Conservation (phyloP, 2,329 filamentous ascomycete genomes). For the Trichoderma aggressivum region DNA sequence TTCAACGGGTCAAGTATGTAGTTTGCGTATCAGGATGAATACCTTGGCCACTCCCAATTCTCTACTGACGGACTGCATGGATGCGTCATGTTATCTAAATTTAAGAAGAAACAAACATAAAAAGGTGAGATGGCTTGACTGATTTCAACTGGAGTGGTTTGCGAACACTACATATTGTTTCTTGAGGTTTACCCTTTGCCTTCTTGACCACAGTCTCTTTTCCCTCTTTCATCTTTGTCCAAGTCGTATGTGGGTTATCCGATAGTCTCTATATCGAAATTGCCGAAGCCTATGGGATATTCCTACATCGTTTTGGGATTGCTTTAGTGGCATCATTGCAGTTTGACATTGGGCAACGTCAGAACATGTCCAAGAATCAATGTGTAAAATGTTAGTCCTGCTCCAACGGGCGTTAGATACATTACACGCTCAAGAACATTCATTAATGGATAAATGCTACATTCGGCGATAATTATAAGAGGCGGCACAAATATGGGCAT, state of each 20-base stretch:
- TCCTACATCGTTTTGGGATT: background rate
- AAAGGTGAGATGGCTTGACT: background rate
- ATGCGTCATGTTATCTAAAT: background rate
- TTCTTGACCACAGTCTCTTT: background rate
- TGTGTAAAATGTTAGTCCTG: background rate
- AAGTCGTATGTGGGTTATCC: background rate
- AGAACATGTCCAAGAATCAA: background rate
- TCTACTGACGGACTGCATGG: background rate
- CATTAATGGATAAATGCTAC: background rate
- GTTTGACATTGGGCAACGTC: background rate
- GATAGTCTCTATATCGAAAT: background rate
- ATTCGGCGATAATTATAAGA: background rate
- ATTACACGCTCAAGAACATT: background rate
- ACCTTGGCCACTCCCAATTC: background rate
- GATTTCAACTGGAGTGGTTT: background rate
- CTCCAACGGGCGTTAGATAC: background rate
- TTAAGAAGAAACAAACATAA: background rate
- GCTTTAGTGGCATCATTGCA: background rate
- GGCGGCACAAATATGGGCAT: background rate
- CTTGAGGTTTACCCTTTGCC: background rate
- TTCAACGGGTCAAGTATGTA: background rate
- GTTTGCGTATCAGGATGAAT: background rate
- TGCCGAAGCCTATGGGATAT: background rate
- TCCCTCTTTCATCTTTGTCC: background rate
- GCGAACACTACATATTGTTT: rapidly evolving